Base-by-base conservation (phyloP, 2,329 filamentous ascomycete genomes). In the Nothophaeocryptopus gaeumannii region DNA sequence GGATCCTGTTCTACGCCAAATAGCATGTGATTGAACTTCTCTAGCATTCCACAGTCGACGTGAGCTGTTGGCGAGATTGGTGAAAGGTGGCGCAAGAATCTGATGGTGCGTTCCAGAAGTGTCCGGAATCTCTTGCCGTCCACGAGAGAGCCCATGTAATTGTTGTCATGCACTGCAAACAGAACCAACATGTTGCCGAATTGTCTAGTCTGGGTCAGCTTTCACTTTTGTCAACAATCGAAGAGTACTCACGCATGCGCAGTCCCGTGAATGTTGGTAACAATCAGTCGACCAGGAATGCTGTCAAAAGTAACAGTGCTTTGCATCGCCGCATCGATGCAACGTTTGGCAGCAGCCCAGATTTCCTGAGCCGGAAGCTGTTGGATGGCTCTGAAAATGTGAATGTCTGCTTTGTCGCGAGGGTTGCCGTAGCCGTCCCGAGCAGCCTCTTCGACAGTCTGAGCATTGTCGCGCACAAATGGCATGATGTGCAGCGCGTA, bases 261-360 rank as follows among this genome's bases (percentile, higher is more conserved):
- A 13, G 92, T 97, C 45, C 92, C 91, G 70, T 96, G 95, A 16
- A 96, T 85, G 54, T 96, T 97, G n/a, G 92, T 97, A 47, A 97
- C 84, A 43, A 96, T 85, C 74, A 88, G 63, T 69, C 76, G 59
- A 76, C 80, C 54, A 78, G 85, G 63, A 74, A 86, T 67, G 77
- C 88, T 76, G 66, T 87, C 81, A 65, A 97, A 95, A 1, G 90
- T 88, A 47, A 83, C 80, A 0, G 92, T 97, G 67, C 92, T 96
- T 64, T 86, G 78, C 45, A 96, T 83, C 1, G 95, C 82, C 5
- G 89, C 88, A 38, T 82, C 74, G 48, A 93, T 79, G 51, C 86
- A 89, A 29, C 64, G 66, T 54, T 61, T 61, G 35, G 65, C 65
- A 10, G 63, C 64, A 12, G 51, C 40, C 51, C 61, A 66, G 31